These are phyloP conservation scores for Erodium moschatum DNA, from an alignment of 441 rosid genomes.

Conservation along the genomic window DNA sequence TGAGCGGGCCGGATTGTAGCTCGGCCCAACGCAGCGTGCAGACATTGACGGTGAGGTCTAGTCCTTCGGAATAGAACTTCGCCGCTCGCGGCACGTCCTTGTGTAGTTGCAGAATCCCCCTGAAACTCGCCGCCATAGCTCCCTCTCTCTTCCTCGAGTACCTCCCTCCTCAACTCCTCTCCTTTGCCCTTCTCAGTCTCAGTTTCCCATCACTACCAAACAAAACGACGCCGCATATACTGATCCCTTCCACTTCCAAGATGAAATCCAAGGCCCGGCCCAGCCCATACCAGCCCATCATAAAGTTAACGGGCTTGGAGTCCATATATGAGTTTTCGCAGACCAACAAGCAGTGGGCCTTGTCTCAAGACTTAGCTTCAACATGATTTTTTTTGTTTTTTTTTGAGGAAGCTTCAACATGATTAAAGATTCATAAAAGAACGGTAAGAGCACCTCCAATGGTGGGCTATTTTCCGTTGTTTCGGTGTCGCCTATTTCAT, in stretches of 20 bases:
- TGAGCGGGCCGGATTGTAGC: slow-evolving; percentile 66
- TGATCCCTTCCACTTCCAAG: too few relatives aligned
- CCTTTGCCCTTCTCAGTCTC: neutral
- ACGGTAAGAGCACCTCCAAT: too few relatives aligned
- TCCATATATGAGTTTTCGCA: neutral
- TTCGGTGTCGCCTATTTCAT: too few relatives aligned
- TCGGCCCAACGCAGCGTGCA: slow-evolving; percentile 86
- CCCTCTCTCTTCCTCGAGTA: slow-evolving; percentile 14
- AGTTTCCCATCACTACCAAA: neutral
- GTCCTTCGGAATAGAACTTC: slow-evolving; percentile 72
- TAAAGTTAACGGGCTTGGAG: neutral
- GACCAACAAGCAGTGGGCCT: neutral
- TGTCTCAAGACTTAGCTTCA: too few relatives aligned
- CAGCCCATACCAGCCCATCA: neutral
- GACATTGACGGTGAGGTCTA: slow-evolving; percentile 61
- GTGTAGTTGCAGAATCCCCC: slow-evolving; percentile 87
- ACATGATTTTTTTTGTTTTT: too few relatives aligned
- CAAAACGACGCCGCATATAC: neutral
- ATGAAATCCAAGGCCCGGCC: neutral
- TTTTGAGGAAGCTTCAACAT: too few relatives aligned
- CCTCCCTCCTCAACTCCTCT: slow-evolving; percentile 24
- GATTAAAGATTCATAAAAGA: too few relatives aligned
- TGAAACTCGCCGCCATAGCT: slow-evolving; percentile 53
- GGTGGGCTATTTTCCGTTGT: too few relatives aligned
- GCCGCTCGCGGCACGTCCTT: slow-evolving; percentile 83